Conservation (phyloP, 352 stramenopile species). For the Globisporangium polare region DNA sequence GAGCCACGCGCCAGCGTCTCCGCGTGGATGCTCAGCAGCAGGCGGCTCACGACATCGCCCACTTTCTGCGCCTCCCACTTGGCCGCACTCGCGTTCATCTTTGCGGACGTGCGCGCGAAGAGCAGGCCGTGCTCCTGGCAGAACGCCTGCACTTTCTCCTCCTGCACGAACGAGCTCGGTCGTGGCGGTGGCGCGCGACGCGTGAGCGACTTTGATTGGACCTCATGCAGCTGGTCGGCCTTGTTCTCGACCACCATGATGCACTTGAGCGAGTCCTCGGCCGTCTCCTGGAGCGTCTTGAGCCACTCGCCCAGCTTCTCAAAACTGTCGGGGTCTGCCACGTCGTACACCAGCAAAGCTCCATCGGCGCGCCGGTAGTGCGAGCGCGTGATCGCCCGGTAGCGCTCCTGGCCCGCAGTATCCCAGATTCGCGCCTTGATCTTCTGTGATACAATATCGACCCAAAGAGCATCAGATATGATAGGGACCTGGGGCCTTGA, state of each 20-base stretch:
- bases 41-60: conserved; percentile 42
- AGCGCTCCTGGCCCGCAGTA: conserved; percentile 86
- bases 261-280: conserved; percentile 76
- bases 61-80: conserved; percentile 61
- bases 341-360: conserved; percentile 90
- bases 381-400: conserved; percentile 86
- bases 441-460: conserved; percentile 16
- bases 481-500: not conserved
- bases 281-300: conserved; percentile 80
- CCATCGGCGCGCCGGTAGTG: conserved; percentile 84
- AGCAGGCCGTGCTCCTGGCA: conserved; percentile 55
- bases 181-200: not conserved
- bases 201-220: not conserved
- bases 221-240: conserved; percentile 58
- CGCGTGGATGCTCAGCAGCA: conserved; percentile 63
- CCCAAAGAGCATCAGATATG: not conserved
- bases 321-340: conserved; percentile 85
- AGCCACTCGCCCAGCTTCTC: conserved; percentile 87
- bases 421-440: conserved; percentile 89
- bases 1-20: conserved; percentile 26
- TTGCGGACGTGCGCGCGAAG: conserved; percentile 60
- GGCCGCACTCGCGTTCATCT: conserved; percentile 48
- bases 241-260: conserved; percentile 93
- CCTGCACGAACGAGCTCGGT: conserved; percentile 41
- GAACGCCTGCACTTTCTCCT: conserved; percentile 39